phyloP scores from a whole-genome alignment of 2,329 filamentous ascomycete species.

The Amylocarpus encephaloides region DNA sequence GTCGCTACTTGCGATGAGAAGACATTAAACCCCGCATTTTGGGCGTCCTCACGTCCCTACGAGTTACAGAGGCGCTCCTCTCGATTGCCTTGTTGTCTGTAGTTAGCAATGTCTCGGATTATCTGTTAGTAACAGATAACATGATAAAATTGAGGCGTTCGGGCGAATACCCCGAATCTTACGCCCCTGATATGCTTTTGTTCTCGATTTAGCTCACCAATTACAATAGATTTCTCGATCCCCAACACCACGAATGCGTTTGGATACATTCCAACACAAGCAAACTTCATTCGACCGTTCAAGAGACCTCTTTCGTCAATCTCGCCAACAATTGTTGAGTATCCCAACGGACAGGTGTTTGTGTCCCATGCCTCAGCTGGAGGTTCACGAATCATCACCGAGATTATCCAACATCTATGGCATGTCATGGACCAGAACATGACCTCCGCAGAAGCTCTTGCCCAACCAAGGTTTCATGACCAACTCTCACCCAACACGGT shows the following conservation, averaged over 20 bases:
- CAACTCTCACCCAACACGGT: constrained; percentile 54
- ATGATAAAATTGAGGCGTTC: too few relatives aligned
- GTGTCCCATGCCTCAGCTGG: constrained; percentile 58
- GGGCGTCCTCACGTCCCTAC: too few relatives aligned
- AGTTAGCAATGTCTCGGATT: too few relatives aligned
- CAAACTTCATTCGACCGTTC: constrained; percentile 60
- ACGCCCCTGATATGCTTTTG: too few relatives aligned
- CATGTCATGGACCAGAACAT: constrained; percentile 53
- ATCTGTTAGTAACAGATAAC: too few relatives aligned
- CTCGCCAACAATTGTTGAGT: constrained; percentile 56
- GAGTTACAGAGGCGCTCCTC: too few relatives aligned
- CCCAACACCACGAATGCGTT: constrained; percentile 59
- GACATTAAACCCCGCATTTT: too few relatives aligned
- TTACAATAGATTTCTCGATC: constrained; percentile 52
- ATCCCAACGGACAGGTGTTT: constrained; percentile 50
- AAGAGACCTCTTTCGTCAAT: constrained; percentile 62
- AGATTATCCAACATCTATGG: constrained; percentile 59
- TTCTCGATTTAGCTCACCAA: constrained; percentile 1
- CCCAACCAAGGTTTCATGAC: constrained; percentile 55
- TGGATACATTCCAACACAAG: constrained; percentile 54
- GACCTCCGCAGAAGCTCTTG: constrained; percentile 47
- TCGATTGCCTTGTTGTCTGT: too few relatives aligned
- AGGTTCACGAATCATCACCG: constrained; percentile 60
- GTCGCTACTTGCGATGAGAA: too few relatives aligned
- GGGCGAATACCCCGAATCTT: too few relatives aligned